These are phyloP conservation scores for Fusarium algeriense DNA, from an alignment of 2,329 filamentous ascomycete genomes.

Conservation along the genomic window DNA sequence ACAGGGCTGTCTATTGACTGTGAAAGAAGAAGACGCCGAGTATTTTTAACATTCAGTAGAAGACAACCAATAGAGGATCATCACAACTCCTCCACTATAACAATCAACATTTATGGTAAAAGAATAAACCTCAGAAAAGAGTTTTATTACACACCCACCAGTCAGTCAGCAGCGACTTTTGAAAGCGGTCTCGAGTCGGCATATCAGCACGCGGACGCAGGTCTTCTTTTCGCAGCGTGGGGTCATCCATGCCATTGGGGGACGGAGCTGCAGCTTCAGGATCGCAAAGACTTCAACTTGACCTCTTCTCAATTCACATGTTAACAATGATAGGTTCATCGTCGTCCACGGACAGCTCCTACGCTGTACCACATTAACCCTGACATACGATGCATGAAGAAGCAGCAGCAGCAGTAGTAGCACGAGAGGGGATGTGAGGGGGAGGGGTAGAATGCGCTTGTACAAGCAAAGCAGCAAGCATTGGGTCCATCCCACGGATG, in stretches of 20 bases:
- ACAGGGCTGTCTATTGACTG: not conserved
- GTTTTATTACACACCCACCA: constrained; percentile 7
- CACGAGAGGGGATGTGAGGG: constrained; percentile 19
- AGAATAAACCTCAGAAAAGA: constrained; percentile 22
- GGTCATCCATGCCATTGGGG: constrained; percentile 28
- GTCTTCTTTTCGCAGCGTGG: constrained; percentile 36
- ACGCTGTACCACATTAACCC: constrained; percentile 32
- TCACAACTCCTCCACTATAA: not conserved
- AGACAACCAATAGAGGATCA: constrained; percentile 1
- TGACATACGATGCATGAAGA: constrained; percentile 38
- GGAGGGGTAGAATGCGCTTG: constrained; percentile 40
- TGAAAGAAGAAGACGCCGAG: not conserved
- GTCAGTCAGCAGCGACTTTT: not conserved
- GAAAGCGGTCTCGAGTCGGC: constrained; percentile 36
- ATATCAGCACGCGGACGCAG: constrained; percentile 42
- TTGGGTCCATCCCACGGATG: constrained; percentile 20
- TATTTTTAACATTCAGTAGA: not conserved
- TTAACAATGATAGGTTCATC: constrained; percentile 49
- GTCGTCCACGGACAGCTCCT: constrained; percentile 35
- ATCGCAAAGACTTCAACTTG: constrained; percentile 34
- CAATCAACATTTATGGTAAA: constrained; percentile 3
- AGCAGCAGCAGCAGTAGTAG: constrained; percentile 12
- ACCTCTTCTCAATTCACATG: constrained; percentile 46
- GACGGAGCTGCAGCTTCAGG: constrained; percentile 29
- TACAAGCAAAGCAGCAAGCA: constrained; percentile 6